These are phyloP conservation scores for Uronychia binucleata DNA, from an alignment of 73 alveolate genomes.

Conservation along the genomic window DNA sequence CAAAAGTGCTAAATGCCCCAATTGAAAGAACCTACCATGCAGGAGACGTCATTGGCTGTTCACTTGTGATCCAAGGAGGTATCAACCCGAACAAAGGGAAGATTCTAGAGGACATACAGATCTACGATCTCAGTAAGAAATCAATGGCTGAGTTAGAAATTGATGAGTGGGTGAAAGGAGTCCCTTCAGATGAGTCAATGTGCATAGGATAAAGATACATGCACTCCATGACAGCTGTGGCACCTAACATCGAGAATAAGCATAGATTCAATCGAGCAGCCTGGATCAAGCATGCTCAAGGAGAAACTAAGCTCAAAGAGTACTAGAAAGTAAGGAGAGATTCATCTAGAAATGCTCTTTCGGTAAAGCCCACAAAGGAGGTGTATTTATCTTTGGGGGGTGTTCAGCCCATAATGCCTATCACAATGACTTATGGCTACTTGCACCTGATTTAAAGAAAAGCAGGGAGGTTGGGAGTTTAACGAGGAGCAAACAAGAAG, in stretches of 20 bases:
- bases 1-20: background rate
- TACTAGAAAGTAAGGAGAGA: background rate
- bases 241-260: background rate
- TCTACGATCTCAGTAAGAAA: background rate
- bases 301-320: background rate
- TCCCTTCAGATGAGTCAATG: background rate
- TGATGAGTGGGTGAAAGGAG: background rate
- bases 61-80: background rate
- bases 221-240: constrained; percentile 3
- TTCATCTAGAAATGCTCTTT: background rate
- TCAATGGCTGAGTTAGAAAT: background rate
- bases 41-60: background rate
- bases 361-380: background rate
- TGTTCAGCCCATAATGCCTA: background rate
- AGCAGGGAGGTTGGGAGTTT: background rate
- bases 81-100: background rate
- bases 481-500: background rate
- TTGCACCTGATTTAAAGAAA: background rate
- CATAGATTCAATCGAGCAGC: background rate
- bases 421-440: constrained; percentile 8
- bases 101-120: background rate
- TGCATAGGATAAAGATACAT: background rate
- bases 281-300: background rate
- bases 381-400: constrained; percentile 10
- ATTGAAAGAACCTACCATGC: background rate